Conservation (phyloP, 345 rosid species). For the Crucihimalaya himalaica region DNA sequence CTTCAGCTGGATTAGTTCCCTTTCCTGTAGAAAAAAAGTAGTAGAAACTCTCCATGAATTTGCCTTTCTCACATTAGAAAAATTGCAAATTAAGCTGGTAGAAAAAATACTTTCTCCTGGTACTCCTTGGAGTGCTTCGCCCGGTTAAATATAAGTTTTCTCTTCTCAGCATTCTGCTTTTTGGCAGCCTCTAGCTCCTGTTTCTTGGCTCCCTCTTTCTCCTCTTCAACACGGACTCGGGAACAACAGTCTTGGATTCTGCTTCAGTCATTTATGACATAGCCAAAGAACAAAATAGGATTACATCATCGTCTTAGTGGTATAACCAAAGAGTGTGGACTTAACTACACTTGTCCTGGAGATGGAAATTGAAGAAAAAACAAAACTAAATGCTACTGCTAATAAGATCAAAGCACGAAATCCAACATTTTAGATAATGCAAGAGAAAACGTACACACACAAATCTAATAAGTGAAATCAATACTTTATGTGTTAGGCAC, state of each 20-base stretch:
- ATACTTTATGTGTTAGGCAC: not conserved
- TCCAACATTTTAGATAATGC: not conserved
- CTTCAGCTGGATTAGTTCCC: constrained; percentile 55
- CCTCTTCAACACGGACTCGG: constrained; percentile 64
- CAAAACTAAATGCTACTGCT: not conserved
- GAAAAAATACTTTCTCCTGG: constrained; percentile 45
- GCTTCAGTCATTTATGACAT: constrained; percentile 48
- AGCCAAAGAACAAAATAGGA: not conserved
- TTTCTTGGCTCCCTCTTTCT: constrained; percentile 45
- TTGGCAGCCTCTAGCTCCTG: constrained; percentile 46
- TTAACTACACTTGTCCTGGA: not conserved
- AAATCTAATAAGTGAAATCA: not conserved
- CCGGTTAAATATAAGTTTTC: constrained; percentile 52
- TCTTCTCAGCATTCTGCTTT: constrained; percentile 49
- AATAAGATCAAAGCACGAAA: not conserved
- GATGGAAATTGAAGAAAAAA: not conserved
- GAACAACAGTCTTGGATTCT: constrained; percentile 48
- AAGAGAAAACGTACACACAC: not conserved
- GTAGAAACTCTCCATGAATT: not conserved
- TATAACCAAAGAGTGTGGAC: not conserved
- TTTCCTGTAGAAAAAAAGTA: constrained; percentile 44
- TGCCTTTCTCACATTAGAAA: not conserved
- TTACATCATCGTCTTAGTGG: not conserved
- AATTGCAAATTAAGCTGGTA: not conserved
- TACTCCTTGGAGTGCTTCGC: constrained; percentile 61